A percentile compares a stretch with the other conserved stretches of the same genome.
Conservation (phyloP, 805 yeast genomes). For the Myxozyma melibiosi region DNA sequence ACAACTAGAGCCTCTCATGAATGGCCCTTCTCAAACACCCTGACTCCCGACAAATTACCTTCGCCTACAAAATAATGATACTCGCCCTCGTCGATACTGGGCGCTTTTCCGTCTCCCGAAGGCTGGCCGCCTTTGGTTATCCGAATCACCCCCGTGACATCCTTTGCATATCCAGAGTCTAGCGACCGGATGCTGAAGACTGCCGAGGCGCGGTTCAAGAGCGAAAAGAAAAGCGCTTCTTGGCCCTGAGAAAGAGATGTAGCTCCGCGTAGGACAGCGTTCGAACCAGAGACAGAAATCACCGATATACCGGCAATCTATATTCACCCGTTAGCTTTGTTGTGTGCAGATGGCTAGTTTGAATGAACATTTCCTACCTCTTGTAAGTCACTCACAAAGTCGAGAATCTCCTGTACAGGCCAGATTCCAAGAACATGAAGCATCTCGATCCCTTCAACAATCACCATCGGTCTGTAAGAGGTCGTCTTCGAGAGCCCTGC, state of each 20-base stretch:
- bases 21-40: slow-evolving; percentile 25
- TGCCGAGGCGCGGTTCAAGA: slow-evolving; percentile 15
- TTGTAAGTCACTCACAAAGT: slow-evolving; percentile 12
- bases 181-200: slow-evolving; percentile 30
- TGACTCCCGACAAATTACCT: slow-evolving; percentile 21
- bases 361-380: slow-evolving; percentile 13
- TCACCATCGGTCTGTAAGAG: background rate
- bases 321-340: too few relatives aligned
- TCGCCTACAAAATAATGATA: slow-evolving; percentile 28
- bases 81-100: slow-evolving; percentile 14
- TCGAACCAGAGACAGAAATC: background rate
- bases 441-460: slow-evolving; percentile 28
- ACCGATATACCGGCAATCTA: background rate
- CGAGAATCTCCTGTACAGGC: slow-evolving; percentile 3
- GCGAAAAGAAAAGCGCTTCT: background rate
- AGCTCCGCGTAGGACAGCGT: slow-evolving; percentile 1
- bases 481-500: background rate
- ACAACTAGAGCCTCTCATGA: background rate
- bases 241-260: slow-evolving; percentile 11
- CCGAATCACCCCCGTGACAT: slow-evolving; percentile 30
- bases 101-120: background rate
- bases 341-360: too few relatives aligned
- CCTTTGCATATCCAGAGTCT: slow-evolving; percentile 29
- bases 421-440: slow-evolving; percentile 13
- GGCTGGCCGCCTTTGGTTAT: slow-evolving; percentile 27